Base-by-base conservation (phyloP, 2,329 filamentous ascomycete genomes). In the Zymoseptoria tritici region DNA sequence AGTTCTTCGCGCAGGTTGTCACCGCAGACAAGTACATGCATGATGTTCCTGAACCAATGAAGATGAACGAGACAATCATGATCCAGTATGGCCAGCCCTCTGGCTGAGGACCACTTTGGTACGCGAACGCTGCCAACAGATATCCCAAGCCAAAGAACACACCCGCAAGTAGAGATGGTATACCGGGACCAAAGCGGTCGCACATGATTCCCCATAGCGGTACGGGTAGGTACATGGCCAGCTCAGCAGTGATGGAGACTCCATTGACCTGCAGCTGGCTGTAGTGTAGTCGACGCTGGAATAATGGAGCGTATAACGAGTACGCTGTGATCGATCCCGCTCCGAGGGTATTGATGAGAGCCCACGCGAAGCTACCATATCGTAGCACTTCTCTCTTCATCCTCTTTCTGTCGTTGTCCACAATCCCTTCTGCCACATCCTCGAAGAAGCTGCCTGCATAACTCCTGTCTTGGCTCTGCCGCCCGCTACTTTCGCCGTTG, bases 1-100 rank as follows among this genome's bases (percentile, higher is more conserved):
- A 99, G 77, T 97, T 99, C 84, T 99, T 99, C 42, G 94, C 94
- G 71, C 91, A 96, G 0, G 93, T 96, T 6, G 93, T 93, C n/a
- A 99, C 88, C 1, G 91, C 88, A 55, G 87, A 84, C 58, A 97
- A 81, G 74, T 97, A 99, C 85, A 97, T 91, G 73, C 85, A 85
- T 65, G 89, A 90, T 0, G 93, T 97, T 4, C 85, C 93, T 63
- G 87, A 82, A 1, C 94, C 94, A 60, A 99, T 85, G 56, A 83
- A 82, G 53, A 92, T 81, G 73, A 97, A 99, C 0, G 91, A 87
- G 57, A 90, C 72, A 5, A 97, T 79, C 93, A 99, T 96, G 67
- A 89, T 79, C 65, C 83, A 83, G 67, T 95, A 91, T 0, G 91
- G 87, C 83, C 85, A 89, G 20, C 83, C 83, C 42, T 78, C 66